Conservation (phyloP, 345 rosid species). For the Lepidium africanum region DNA sequence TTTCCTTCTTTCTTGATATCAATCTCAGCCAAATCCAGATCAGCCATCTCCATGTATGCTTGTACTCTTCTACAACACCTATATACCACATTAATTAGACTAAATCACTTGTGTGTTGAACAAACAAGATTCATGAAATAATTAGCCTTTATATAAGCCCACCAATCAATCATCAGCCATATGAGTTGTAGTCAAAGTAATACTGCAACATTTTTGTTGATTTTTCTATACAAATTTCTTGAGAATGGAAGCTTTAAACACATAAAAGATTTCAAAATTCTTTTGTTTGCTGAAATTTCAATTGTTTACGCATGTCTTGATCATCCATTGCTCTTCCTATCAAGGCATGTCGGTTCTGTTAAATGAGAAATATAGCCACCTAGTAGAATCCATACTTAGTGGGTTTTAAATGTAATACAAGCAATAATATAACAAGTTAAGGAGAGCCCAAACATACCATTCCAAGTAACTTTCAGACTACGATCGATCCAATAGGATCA, state of each 20-base stretch:
- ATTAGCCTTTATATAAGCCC: slow-evolving; percentile 52
- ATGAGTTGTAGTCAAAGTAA: slow-evolving; percentile 52
- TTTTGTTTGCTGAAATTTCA: neutral
- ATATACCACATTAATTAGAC: too few relatives aligned
- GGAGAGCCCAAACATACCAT: slow-evolving; percentile 44
- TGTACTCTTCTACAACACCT: too few relatives aligned
- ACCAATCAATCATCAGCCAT: slow-evolving; percentile 64
- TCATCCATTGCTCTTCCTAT: slow-evolving; percentile 98
- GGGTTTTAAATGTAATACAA: neutral
- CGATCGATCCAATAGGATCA: slow-evolving; percentile 89
- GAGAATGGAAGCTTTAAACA: slow-evolving; percentile 48
- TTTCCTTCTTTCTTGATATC: too few relatives aligned
- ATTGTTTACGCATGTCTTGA: slow-evolving; percentile 56
- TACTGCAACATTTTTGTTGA: slow-evolving; percentile 39
- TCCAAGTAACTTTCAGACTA: slow-evolving; percentile 93
- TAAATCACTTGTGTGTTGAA: neutral
- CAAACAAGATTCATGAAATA: neutral
- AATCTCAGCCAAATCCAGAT: too few relatives aligned
- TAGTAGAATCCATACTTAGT: slow-evolving; percentile 21
- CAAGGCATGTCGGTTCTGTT: slow-evolving; percentile 93
- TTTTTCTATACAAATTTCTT: slow-evolving; percentile 36
- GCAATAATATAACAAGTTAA: neutral
- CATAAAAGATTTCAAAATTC: slow-evolving; percentile 2
- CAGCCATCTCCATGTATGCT: too few relatives aligned
- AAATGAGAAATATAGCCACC: slow-evolving; percentile 98